Evolutionary conservation across 176 grass and related monocot genomes (phyloP).

Genomic region (Triticum turgidum): DNA sequence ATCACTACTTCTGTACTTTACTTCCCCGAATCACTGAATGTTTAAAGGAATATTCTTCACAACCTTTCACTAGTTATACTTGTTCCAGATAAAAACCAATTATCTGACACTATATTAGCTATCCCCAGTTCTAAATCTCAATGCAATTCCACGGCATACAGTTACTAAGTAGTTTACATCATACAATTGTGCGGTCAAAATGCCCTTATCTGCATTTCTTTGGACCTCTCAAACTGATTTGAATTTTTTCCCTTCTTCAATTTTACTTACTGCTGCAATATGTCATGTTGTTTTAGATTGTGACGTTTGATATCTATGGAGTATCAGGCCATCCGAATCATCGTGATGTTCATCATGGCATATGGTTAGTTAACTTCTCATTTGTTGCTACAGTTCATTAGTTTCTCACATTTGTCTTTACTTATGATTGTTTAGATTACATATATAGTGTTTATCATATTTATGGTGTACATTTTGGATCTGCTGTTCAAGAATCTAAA

Average conservation of each 20-base stretch:
- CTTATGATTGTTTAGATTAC: not conserved
- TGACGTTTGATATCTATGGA: slow-evolving; percentile 84
- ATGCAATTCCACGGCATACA: not conserved
- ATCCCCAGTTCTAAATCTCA: not conserved
- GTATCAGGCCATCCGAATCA: slow-evolving; percentile 92
- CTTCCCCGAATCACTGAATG: not conserved
- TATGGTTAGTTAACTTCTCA: slow-evolving; percentile 45
- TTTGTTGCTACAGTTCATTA: not conserved
- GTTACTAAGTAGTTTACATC: not conserved
- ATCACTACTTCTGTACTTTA: not conserved
- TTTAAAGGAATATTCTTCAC: not conserved
- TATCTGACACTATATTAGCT: not conserved
- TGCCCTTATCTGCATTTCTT: not conserved
- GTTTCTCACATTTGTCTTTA: not conserved
- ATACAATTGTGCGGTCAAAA: not conserved
- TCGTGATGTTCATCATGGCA: slow-evolving; percentile 70
- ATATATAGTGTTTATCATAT: not conserved
- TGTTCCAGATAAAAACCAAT: not conserved
- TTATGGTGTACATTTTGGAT: slow-evolving; percentile 1
- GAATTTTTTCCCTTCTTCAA: not conserved
- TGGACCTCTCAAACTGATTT: not conserved
- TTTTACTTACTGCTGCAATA: not conserved
- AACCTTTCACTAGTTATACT: not conserved
- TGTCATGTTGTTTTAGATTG: slow-evolving; percentile 43
- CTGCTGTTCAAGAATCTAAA: slow-evolving; percentile 13